These are phyloP conservation scores for Medicago truncatula DNA, from an alignment of 306 rosid genomes.

Conservation along the genomic window DNA sequence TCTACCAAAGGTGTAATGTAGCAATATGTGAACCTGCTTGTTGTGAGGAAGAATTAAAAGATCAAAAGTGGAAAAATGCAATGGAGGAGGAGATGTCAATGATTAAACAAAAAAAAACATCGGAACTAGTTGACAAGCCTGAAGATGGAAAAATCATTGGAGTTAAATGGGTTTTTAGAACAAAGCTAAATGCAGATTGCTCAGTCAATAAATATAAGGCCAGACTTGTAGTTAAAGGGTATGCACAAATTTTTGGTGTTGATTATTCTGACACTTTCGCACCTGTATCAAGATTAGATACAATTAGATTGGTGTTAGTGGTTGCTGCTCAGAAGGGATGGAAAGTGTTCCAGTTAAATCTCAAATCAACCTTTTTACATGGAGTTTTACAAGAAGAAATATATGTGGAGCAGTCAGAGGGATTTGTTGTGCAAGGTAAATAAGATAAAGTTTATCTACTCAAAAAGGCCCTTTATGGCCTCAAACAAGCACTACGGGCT, in stretches of 20 bases:
- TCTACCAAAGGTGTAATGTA: background rate
- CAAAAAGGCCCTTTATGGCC: background rate
- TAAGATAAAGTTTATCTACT: background rate
- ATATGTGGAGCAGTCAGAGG: background rate
- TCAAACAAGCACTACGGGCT: background rate
- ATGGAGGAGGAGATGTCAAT: background rate
- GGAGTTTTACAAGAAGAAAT: background rate
- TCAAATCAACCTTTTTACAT: background rate
- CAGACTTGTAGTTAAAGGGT: conserved; percentile 1
- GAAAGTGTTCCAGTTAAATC: background rate
- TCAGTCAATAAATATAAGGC: conserved; percentile 16
- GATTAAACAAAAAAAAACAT: background rate
- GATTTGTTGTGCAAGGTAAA: background rate
- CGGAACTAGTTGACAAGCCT: background rate
- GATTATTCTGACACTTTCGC: background rate
- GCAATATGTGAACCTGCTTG: background rate
- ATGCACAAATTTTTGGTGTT: conserved; percentile 23
- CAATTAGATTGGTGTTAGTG: background rate
- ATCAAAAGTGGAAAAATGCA: background rate
- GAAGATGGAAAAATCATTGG: background rate
- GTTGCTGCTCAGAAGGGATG: background rate
- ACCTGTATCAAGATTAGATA: background rate
- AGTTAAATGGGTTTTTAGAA: background rate
- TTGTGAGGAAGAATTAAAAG: background rate
- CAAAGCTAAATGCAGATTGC: background rate